Conservation (phyloP, 2,329 filamentous ascomycete species). For the Alternaria panax region DNA sequence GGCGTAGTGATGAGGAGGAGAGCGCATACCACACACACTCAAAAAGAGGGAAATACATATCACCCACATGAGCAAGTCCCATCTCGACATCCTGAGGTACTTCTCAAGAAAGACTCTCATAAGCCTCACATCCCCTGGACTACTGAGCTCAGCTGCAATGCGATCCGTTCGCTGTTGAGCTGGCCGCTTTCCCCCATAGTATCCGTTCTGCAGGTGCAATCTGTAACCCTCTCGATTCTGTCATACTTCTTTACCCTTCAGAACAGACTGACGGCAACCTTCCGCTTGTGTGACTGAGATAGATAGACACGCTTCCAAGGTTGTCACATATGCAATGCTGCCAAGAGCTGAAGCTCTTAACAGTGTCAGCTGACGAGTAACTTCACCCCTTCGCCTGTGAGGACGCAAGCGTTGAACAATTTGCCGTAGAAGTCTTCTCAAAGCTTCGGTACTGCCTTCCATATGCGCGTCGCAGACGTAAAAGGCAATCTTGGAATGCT, state of each 20-base stretch:
- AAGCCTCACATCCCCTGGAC: neutral
- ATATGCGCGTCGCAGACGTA: neutral
- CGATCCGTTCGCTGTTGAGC: neutral
- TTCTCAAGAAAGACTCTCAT: neutral
- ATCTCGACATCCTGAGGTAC: neutral
- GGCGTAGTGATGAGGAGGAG: neutral
- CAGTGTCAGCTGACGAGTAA: neutral
- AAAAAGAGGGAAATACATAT: neutral
- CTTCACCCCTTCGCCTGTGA: neutral
- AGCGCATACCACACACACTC: neutral
- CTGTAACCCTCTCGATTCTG: neutral
- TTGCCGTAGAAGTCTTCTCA: neutral
- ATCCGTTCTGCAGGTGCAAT: neutral
- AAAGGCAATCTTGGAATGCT: too few species aligned
- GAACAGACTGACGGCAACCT: neutral
- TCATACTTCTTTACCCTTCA: neutral
- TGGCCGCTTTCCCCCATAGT: neutral
- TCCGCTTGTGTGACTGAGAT: neutral
- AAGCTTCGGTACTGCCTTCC: neutral
- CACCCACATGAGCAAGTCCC: neutral
- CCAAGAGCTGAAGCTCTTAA: neutral
- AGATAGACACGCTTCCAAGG: neutral
- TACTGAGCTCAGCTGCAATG: neutral
- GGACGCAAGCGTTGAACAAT: neutral
- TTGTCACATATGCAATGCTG: neutral